Base-by-base conservation (phyloP, 768 basidiomycete genomes). In the Sarcodon sp. region DNA sequence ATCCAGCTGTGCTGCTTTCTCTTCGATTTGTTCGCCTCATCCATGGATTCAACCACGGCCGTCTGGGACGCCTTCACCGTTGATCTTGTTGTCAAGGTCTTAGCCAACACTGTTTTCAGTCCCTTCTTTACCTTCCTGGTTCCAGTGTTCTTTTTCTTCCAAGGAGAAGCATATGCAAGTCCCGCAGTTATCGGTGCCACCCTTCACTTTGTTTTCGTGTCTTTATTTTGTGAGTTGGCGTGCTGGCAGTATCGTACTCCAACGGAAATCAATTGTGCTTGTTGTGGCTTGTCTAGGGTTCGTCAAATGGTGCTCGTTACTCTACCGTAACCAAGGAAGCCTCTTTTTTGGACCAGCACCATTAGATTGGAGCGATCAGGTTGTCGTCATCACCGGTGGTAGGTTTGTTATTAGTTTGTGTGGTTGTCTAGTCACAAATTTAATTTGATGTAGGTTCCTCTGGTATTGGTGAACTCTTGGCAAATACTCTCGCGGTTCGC, bases 301-400 rank as follows among this genome's bases (percentile, higher is more conserved):
- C 47, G 52, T 81, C 13, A 79, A 72, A 54, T 87, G 86, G 80
- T 69, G 73, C 50, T 86, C 87, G 16, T 70, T 67, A 43, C 56
- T 87, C 43, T 87, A 88, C 61, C 73, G 86, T 47, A 91, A 88
- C 57, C 80, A 85, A 61, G 76, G 75, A 31, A 79, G 69, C 53
- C 59, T 81, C 16, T 61, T 90, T 18, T 79, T 78, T 50, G 69
- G 73, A 0, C 78, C 82, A 2, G 60, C 66, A 11, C 72, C 66
- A 35, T 62, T 91, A 31, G 79, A 91, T 54, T 97, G 93, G 94
- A 75, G 75, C 41, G 80, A 91, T 43, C 88, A 97, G 64, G 78
- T 94, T 48, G 81, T 97, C 4, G 69, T 97, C 35, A 71, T 98
- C 49, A 97, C 94, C 6, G 94, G 94, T 46, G 93, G 91, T 87